Percentiles rank a stretch among this genome's conserved stretches.
These are phyloP conservation scores for Xylaria castorea DNA, from an alignment of 495 filamentous ascomycete genomes.

Conservation along the genomic window DNA sequence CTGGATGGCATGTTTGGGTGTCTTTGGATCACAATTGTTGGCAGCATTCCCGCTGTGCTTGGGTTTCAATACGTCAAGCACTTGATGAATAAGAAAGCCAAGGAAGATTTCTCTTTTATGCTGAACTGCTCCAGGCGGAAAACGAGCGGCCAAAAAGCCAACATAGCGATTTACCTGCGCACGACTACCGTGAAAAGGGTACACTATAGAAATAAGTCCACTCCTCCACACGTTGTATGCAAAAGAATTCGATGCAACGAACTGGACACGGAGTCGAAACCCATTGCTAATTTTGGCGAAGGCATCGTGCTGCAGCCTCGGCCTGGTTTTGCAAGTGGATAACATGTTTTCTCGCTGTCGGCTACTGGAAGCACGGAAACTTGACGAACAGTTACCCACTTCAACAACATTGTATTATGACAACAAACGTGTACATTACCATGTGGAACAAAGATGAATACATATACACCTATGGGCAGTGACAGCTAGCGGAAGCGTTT, in stretches of 20 bases:
- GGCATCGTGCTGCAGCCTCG: conserved; percentile 11
- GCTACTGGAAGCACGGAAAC: neutral
- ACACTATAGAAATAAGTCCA: neutral
- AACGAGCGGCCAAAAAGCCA: neutral
- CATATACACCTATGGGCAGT: too few species aligned
- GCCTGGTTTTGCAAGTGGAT: neutral
- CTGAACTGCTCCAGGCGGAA: conserved; percentile 17
- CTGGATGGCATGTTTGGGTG: neutral
- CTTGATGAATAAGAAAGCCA: neutral
- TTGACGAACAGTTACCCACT: neutral
- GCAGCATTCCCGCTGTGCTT: neutral
- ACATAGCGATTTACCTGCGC: conserved; percentile 7
- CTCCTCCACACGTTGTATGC: neutral
- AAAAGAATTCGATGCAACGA: conserved; percentile 14
- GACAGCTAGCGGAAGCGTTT: too few species aligned
- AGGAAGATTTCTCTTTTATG: conserved; percentile 7
- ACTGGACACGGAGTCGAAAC: neutral
- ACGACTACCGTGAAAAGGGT: neutral
- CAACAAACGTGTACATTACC: neutral
- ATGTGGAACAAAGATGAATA: too few species aligned
- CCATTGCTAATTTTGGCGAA: neutral
- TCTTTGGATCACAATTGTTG: neutral
- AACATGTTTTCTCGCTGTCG: neutral
- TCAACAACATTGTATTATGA: neutral
- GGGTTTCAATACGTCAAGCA: conserved; percentile 13